phyloP scores from a whole-genome alignment of 2,329 filamentous ascomycete genomes.

The Aspergillus caelatus region DNA sequence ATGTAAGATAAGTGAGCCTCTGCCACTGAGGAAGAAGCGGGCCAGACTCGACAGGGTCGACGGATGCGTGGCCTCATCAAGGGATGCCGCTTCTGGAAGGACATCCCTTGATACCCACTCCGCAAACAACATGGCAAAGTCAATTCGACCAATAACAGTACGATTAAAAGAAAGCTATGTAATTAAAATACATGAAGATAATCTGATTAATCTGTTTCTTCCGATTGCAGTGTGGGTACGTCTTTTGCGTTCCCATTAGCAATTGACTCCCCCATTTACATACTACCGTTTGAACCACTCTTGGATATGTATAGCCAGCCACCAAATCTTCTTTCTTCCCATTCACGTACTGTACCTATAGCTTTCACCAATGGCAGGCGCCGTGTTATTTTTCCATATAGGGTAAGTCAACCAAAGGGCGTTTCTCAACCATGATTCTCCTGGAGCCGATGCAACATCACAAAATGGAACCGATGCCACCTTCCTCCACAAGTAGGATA shows the following conservation, averaged over 20 bases:
- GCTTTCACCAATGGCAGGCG: not conserved
- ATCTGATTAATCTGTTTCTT: not conserved
- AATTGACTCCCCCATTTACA: not conserved
- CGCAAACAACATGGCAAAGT: not conserved
- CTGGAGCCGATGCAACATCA: not conserved
- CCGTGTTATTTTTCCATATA: not conserved
- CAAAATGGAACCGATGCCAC: not conserved
- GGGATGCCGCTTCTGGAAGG: conserved; percentile 1
- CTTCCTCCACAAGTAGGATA: not conserved
- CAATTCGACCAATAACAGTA: not conserved
- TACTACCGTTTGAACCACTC: not conserved
- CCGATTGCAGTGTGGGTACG: not conserved
- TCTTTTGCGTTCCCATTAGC: not conserved
- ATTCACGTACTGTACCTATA: not conserved
- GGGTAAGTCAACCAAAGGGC: not conserved
- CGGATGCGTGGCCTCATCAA: not conserved
- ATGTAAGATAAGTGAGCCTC: not conserved
- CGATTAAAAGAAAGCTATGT: not conserved
- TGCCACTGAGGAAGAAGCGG: not conserved
- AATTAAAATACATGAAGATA: not conserved
- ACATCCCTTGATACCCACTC: conserved; percentile 1
- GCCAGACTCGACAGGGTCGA: not conserved
- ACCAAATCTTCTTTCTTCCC: not conserved
- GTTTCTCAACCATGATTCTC: not conserved
- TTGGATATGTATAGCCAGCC: not conserved